Percentiles rank a stretch among this genome's conserved stretches.
Conservation (phyloP, 73 alveolate species). For the Paramecium caudatum region DNA sequence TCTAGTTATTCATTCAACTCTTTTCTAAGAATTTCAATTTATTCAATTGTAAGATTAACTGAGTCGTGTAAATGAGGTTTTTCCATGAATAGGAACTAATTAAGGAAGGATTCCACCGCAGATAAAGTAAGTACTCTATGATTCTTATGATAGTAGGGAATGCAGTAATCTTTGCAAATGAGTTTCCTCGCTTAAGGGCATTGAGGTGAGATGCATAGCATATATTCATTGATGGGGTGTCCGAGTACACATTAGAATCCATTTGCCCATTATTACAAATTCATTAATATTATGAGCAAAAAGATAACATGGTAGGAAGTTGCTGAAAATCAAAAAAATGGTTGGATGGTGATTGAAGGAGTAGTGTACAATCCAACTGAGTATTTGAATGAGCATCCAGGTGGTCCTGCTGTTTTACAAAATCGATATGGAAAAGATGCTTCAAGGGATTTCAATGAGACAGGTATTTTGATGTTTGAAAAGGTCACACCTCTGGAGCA, state of each 20-base stretch:
- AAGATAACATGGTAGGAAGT: constrained; percentile 26
- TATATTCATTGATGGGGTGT: neutral
- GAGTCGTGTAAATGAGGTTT: constrained; percentile 55
- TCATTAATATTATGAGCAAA: no score
- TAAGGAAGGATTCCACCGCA: neutral
- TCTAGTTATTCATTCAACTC: constrained; percentile 12
- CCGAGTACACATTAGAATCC: constrained; percentile 50
- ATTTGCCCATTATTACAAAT: constrained; percentile 29
- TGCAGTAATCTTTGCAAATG: constrained; percentile 30
- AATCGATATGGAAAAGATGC: constrained; percentile 74
- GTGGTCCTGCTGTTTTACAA: constrained; percentile 69
- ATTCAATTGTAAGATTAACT: neutral
- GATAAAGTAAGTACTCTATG: constrained; percentile 42
- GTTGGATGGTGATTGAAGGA: constrained; percentile 73
- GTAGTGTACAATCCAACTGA: constrained; percentile 34
- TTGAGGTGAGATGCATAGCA: constrained; percentile 44
- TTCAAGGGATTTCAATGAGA: constrained; percentile 61
- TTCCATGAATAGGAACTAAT: neutral
- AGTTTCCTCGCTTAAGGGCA: neutral
- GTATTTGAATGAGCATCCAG: constrained; percentile 71
- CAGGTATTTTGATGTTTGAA: constrained; percentile 10
- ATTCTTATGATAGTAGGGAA: constrained; percentile 59
- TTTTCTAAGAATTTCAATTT: neutral
- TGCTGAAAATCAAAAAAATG: constrained; percentile 36
- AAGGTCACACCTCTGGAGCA: constrained; percentile 30